Evolutionary conservation across 2,329 filamentous ascomycete genomes (phyloP), one percentile per base, ranked within the genome.

Genomic region (Aspergillus sp.): DNA sequence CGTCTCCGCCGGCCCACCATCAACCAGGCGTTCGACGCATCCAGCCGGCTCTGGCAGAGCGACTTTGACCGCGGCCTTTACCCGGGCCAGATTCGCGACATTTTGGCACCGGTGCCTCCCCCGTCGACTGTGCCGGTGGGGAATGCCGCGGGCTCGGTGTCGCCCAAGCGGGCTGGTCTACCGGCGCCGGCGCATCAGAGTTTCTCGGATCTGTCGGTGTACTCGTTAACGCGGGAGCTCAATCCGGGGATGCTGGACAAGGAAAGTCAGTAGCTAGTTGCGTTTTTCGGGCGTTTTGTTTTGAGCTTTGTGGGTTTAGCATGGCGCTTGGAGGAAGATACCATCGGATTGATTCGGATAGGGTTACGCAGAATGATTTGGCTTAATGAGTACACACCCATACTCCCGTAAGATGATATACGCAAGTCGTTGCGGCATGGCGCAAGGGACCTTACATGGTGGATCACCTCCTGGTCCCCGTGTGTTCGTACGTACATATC

Each of bases 1-100:
- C 49, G 54, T 9, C 52, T 75, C 5, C 69, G 74, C 9, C 65
- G 74, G 7, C 58, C 67, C 7, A 68, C 66, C 10, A 69, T 76
- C 50, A 65, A 70, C 38, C 58, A 62, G 11, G 74, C 74, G 2
- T 76, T 74, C 56, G 71, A 70, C 47, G 64, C 69, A 9, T 72
- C 73, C 1, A 58, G 59, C 7, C 69, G 68, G 5, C 66, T 71
- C 52, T 76, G 73, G 70, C 65, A 70, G 20, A 68, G 50, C 19
- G 50, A 53, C 25, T 21, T 53, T 21, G 50, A 53, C 25, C 47
- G 36, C 20, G 50, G 50, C 3, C 32, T 53, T 1, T 53, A 49
- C 25, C 50, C 50, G 0, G 45, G 50, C 13, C 41, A 53, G 9
- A 40, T 38, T 5, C 50, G 50, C 16, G 50, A 53, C 43, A 23